Evolutionary conservation across 331 rosid genomes (phyloP).

Genomic region (Malus hybrid): DNA sequence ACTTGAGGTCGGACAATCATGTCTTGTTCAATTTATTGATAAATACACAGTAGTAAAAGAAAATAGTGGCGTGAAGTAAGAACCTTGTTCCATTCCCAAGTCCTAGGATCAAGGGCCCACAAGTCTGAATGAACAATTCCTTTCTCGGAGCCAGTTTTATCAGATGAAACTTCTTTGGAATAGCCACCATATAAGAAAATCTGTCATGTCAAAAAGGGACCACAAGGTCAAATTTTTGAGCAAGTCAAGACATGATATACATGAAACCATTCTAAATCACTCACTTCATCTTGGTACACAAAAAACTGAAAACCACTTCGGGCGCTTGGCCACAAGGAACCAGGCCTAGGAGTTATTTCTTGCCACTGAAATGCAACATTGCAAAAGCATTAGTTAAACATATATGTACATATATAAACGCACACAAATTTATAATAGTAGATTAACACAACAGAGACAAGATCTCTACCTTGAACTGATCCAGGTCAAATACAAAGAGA

Average conservation of each 20-base stretch:
- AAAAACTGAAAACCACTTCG: constrained; percentile 94
- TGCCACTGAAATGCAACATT: constrained; percentile 69
- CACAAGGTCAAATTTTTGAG: neutral
- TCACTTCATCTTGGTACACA: constrained; percentile 85
- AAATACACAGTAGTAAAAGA: neutral
- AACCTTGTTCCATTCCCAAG: constrained; percentile 99
- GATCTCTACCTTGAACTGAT: constrained; percentile 71
- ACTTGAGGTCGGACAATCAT: neutral
- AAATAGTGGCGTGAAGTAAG: neutral
- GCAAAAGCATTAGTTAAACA: constrained; percentile 6
- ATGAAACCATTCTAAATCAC: constrained; percentile 16
- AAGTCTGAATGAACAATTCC: constrained; percentile 88
- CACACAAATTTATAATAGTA: neutral
- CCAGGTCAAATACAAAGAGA: constrained; percentile 86
- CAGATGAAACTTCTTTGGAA: constrained; percentile 86
- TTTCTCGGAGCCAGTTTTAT: constrained; percentile 66
- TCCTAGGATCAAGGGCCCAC: constrained; percentile 97
- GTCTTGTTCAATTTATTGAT: neutral
- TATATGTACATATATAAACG: neutral
- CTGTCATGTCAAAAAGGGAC: constrained; percentile 40
- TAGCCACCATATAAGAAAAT: constrained; percentile 92
- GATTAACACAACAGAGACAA: neutral
- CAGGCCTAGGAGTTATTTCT: constrained; percentile 91
- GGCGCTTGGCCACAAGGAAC: constrained; percentile 94
- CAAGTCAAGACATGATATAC: neutral